Evolutionary conservation across 2,329 filamentous ascomycete genomes (phyloP).

Genomic region (Trichoderma oligosporum): DNA sequence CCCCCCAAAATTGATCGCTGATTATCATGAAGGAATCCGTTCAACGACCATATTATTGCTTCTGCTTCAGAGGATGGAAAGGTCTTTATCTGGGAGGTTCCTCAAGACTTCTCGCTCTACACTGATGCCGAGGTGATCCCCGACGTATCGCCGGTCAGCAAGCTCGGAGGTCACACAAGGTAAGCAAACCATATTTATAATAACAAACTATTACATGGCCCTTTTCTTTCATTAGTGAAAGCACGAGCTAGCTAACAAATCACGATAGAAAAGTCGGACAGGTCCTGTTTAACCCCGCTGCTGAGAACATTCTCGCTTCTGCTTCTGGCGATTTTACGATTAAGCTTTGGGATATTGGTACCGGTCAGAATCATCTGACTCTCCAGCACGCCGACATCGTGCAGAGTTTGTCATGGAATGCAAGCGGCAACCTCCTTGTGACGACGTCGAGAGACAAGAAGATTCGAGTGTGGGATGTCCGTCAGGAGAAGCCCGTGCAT

Average conservation of each 20-base stretch:
- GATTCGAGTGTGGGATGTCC: constrained; percentile 93
- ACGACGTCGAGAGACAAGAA: constrained; percentile 99
- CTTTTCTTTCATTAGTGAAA: neutral
- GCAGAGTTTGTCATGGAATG: constrained; percentile 94
- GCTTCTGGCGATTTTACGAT: constrained; percentile 92
- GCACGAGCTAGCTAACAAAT: constrained; percentile 21
- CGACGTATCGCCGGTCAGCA: constrained; percentile 76
- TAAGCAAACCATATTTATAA: too few species aligned
- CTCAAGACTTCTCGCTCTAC: constrained; percentile 78
- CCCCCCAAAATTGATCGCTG: constrained; percentile 23
- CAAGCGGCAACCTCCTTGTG: constrained; percentile 77
- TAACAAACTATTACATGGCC: too few species aligned
- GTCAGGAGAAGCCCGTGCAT: constrained; percentile 83
- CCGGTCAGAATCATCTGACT: constrained; percentile 68
- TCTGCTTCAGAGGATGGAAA: constrained; percentile 96
- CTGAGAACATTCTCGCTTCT: constrained; percentile 91
- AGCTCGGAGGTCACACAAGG: constrained; percentile 83
- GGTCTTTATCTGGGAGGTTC: constrained; percentile 95
- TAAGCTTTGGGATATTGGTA: constrained; percentile 91
- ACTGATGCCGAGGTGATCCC: constrained; percentile 79
- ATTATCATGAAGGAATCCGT: constrained; percentile 70
- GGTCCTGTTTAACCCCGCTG: constrained; percentile 94
- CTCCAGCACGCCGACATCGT: constrained; percentile 89
- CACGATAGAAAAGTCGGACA: constrained; percentile 83
- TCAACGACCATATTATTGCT: constrained; percentile 88